Evolutionary conservation across 192 early-diverging fungal genomes (phyloP), one percentile per base, ranked within the genome.

Genomic region (Entophlyctis luteolus): DNA sequence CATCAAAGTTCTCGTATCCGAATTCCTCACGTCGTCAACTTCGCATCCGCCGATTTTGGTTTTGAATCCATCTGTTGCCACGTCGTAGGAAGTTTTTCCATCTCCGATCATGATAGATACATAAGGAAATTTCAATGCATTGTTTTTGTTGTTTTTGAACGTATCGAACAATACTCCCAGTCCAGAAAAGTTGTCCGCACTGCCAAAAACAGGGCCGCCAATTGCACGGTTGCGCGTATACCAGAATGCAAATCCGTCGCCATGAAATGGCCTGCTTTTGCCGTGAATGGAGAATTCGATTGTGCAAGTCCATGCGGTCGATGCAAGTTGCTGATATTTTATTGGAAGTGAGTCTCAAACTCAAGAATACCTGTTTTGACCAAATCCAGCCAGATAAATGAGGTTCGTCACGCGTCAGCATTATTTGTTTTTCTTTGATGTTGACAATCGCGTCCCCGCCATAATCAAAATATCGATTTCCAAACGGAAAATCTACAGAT

Each of bases 231-330:
- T 42, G n/a, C 39, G 90, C 27, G 95, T 90, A 55, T 88, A 85
- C 91, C 93, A 99, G 58, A 99, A 85, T 16, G 93, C 96, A 74
- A 99, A 91, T 18, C 96, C 96, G 70, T 99, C 96, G 29, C 96
- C 96, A 67, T 82, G 90, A 54, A 99, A 79, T 39, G 82, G 82
- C 10, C 83, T 74, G 53, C 83, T 77, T 55, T 83, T 77, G 55
- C 93, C 90, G 48, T 84, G 81, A 6, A 99, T 86, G 55, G 86
- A 85, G 77, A 97, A 95, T 72, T 95, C 91, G 74, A 99, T 90
- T 67, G 96, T 94, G 16, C 95, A 73, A 72, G 88, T 76, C 88
- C 89, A 94, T 29, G 84, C 78, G n/a, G 53, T 56, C 54, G 79
- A 36, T 0, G 81, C 82, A 31, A 93, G 63, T n/a, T 88, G 88